Base-by-base conservation (phyloP, 257 asterid species). In the Solanum etuberosum region DNA sequence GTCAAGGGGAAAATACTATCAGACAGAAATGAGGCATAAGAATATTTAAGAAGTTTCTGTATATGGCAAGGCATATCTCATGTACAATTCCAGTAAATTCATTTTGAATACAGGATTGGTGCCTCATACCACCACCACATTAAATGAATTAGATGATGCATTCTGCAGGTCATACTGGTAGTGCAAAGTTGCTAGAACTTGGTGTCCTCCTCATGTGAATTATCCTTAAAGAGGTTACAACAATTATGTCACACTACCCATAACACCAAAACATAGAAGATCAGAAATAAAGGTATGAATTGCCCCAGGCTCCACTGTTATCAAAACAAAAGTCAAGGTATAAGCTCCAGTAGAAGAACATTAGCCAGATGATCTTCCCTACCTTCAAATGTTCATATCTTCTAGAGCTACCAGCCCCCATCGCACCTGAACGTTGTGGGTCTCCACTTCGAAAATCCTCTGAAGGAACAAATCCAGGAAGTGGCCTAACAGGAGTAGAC, bases 371-470 rank as follows among this genome's bases (percentile, higher is more conserved):
- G n/a, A 18, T 31, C 70, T 13, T 65, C 81, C 70, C 68, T 89
- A 95, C 97, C 95, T 91, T 90, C 57, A 88, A 84, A 86, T 86
- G 88, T 65, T 91, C 94, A 83, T 90, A 92, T 93, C 97, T 93
- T 88, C 92, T 92, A 43, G 89, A 89, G 90, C 93, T 93, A 72
- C 93, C 91, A 87, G 88, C 89, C 87, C 93, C 86, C 40, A 71
- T 61, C 83, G 85, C 91, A 86, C 86, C 91, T 81, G 91, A 83
- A 59, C 85, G 90, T 32, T 88, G 89, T 61, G 88, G 90, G 80
- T 92, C 91, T 57, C 80, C 89, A 87, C 90, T 88, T 70, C 84
- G 91, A 43, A 92, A 86, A 87, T 86, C 91, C 57, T 90, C 91
- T 59, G 90, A 86, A 83, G 91, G 89, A 88, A 88, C 90, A 90